Evolutionary conservation across 2,329 filamentous ascomycete species (phyloP).

Genomic region (Fusarium sarcochroum): DNA sequence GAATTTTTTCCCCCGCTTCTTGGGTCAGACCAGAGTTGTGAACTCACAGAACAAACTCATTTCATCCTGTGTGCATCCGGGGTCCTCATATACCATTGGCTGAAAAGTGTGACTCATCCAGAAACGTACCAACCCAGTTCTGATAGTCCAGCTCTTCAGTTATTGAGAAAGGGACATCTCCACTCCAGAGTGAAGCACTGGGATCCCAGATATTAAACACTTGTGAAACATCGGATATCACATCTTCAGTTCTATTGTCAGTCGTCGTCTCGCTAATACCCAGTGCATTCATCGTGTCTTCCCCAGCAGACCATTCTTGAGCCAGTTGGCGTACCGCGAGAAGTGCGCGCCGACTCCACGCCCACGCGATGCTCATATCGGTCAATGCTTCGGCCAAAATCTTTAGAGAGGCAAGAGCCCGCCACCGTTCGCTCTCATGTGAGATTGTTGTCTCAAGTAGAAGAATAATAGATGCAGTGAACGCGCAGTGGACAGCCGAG

Average conservation of each 20-base stretch:
- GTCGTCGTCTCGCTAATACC: accelerated
- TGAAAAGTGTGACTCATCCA: not conserved
- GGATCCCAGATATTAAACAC: not conserved
- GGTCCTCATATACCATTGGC: not conserved
- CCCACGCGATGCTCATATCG: constrained; percentile 14
- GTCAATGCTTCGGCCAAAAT: not conserved
- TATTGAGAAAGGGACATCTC: not conserved
- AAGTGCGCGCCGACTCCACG: constrained; percentile 6
- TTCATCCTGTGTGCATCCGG: too few relatives aligned
- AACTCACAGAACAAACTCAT: too few relatives aligned
- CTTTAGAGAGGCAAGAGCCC: not conserved
- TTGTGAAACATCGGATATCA: not conserved
- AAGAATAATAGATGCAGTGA: constrained; percentile 2
- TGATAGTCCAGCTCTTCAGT: not conserved
- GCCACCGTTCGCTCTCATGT: not conserved
- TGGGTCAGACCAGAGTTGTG: too few relatives aligned
- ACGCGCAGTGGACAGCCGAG: constrained; percentile 4
- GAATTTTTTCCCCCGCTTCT: too few relatives aligned
- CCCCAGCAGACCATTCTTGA: not conserved
- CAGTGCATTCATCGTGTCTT: not conserved
- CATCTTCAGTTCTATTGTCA: accelerated
- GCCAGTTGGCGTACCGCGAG: not conserved
- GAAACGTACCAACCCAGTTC: not conserved
- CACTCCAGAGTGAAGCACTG: not conserved
- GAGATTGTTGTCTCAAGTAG: not conserved